Evolutionary conservation across 345 rosid genomes (phyloP).

Genomic region (Viola odorata): DNA sequence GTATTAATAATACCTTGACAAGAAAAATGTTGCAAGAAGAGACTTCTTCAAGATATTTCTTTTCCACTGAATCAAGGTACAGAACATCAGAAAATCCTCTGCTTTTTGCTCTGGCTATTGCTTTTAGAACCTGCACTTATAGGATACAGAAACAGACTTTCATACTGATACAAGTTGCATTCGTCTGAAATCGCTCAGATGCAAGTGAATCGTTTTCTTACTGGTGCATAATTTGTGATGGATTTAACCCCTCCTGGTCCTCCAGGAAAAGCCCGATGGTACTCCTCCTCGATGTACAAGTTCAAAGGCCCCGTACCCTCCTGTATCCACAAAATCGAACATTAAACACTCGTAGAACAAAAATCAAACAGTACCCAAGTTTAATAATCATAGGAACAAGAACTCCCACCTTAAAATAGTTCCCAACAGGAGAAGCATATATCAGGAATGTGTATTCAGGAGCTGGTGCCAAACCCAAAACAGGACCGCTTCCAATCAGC

Average conservation of each 20-base stretch:
- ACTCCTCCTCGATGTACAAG: conserved; percentile 27
- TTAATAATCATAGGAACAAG: background rate
- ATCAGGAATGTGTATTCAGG: conserved; percentile 46
- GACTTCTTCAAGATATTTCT: conserved; percentile 69
- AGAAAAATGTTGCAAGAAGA: conserved; percentile 81
- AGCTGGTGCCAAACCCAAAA: conserved; percentile 41
- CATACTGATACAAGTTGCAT: background rate
- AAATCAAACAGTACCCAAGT: background rate
- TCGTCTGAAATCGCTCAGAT: background rate
- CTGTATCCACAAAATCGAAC: background rate
- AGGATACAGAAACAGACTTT: background rate
- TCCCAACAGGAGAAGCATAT: conserved; percentile 68
- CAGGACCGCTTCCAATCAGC: conserved; percentile 47
- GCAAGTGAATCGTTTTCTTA: conserved; percentile 23
- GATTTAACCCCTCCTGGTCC: conserved; percentile 37
- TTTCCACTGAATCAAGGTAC: conserved; percentile 68
- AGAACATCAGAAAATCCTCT: conserved; percentile 78
- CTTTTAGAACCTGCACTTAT: conserved; percentile 52
- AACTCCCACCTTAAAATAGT: conserved; percentile 66
- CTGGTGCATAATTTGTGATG: conserved; percentile 43
- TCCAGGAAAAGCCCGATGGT: conserved; percentile 29
- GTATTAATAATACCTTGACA: conserved; percentile 48
- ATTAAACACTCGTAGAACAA: background rate
- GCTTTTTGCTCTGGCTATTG: conserved; percentile 54
- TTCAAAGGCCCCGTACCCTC: conserved; percentile 28